Evolutionary conservation across 2,329 filamentous ascomycete genomes (phyloP), one percentile per base, ranked within the genome.

Genomic region (Elsinoe perseae): DNA sequence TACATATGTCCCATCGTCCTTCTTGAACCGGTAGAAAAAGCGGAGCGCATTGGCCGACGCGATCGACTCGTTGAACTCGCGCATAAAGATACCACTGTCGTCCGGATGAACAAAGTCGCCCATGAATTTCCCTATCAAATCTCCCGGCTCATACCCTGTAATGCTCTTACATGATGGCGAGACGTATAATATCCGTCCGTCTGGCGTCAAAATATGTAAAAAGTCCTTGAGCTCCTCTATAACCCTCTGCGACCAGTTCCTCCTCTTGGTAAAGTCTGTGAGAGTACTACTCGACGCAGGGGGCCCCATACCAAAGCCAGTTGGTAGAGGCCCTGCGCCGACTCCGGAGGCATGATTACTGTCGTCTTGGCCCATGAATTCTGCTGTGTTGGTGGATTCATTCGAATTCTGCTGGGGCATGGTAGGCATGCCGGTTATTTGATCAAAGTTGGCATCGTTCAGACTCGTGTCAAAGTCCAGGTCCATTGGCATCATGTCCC

Each of bases 201-300:
- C 85, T 21, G 88, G 82, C 46, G 89, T 90, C 53, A 97, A 80
- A 58, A 97, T 90, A 67, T 95, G 85, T 56, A 95, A 73, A 63
- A 96, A 82, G 70, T 96, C 92, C 67, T 86, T 87, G 63, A 97
- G 77, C 75, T 95, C 91, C 70, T 95, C 88, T 21, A 96, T 81
- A 10, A 95, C 85, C 62, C 88, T 86, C 68, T 91, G 87, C 14
- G 89, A 86, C 92, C 92, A 96, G 68, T 93, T 84, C 59, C 80
- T 73, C 57, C 82, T 74, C 68, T 84, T 84, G 14, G 80, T 85
- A 64, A 84, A 84, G 66, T 85, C 80, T 61, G 81, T 84, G 62
- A 84, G 69, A 6, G 79, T 83, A 70, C 79, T 83, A 38, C 69
- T 72, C 54, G 69, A 73, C 53, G 68, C 64, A 59, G 65, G 74